Base-by-base conservation (phyloP, 345 rosid genomes). In the Clausena lansium region DNA sequence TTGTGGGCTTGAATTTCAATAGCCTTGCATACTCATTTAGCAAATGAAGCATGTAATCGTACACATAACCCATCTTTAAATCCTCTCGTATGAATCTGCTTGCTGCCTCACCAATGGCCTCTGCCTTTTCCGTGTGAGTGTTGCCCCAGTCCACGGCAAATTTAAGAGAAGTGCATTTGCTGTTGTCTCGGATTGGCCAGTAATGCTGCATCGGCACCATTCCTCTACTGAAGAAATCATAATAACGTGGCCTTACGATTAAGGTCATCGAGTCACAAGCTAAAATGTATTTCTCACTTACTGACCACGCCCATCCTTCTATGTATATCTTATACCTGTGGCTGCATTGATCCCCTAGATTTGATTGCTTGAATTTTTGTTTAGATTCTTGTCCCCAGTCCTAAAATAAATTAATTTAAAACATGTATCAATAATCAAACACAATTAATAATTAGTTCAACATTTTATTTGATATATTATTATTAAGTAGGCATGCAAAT, bases 231-330 rank as follows among this genome's bases (percentile, higher is more conserved):
- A 87, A 91, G 88, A 91, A 94, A 79, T 89, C 93, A 67, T 87
- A 78, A 81, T 61, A 92, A 50, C 36, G 61, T 0, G 96, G 88
- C 76, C 66, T 87, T 30, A 90, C 81, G 41, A 81, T 71, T 77
- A 94, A 57, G 8, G 89, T 77, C 90, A 88, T 88, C 2, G 95
- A 83, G 76, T 92, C 88, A 59, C 96, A 94, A 67, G 97, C 94
- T 58, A 94, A 55, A n/a, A 92, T 94, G 76, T 91, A 92, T 75
- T 94, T 94, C 85, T 85, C 90, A 65, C 95, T 94, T 41, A 89
- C 97, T 6, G 97, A 94, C 97, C 97, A 92, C 6, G 91, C 90
- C 88, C 88, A 78, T 70, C 98, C 97, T 82, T 91, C 97, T 32
- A 85, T 60, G 47, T 89, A 89, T 14, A 94, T 91, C 84, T 94